These are phyloP conservation scores for Fusarium solani-melongenae DNA, from an alignment of 2,329 filamentous ascomycete species.

Conservation along the genomic window DNA sequence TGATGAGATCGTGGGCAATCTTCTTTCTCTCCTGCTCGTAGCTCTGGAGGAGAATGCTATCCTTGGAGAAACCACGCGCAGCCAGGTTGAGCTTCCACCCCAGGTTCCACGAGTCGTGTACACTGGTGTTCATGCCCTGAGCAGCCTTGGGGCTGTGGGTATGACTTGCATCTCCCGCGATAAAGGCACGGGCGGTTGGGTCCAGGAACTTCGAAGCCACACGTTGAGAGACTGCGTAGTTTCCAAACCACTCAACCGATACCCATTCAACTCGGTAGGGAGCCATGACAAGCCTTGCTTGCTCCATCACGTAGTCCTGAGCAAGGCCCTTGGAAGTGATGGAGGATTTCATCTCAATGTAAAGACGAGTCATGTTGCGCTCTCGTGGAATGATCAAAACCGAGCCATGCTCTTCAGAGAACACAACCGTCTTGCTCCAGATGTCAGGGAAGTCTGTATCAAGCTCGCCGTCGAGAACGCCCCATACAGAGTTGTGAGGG, in stretches of 20 bases:
- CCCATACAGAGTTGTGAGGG: constrained; percentile 70
- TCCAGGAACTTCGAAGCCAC: constrained; percentile 76
- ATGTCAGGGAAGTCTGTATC: constrained; percentile 79
- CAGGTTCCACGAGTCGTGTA: constrained; percentile 71
- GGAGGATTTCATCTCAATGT: constrained; percentile 64
- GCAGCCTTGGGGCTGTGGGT: constrained; percentile 78
- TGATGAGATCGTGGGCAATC: constrained; percentile 66
- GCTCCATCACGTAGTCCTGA: constrained; percentile 76
- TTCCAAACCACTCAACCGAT: constrained; percentile 75
- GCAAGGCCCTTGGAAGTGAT: constrained; percentile 54
- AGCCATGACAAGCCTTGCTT: constrained; percentile 68
- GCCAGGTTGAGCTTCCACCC: constrained; percentile 62
- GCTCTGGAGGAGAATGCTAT: constrained; percentile 62
- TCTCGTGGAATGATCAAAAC: constrained; percentile 78
- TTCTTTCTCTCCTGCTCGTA: constrained; percentile 72
- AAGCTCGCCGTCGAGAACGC: constrained; percentile 75
- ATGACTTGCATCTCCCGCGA: constrained; percentile 76
- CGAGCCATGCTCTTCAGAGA: constrained; percentile 72
- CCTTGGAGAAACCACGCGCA: constrained; percentile 65
- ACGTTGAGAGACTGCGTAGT: constrained; percentile 76
- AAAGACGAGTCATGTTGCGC: constrained; percentile 74
- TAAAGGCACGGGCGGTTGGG: constrained; percentile 67
- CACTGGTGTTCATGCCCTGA: constrained; percentile 72
- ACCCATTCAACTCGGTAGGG: constrained; percentile 67
- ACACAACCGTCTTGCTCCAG: constrained; percentile 77